Base-by-base conservation (phyloP, 768 basidiomycete species). In the Psilocybe cyanescens region DNA sequence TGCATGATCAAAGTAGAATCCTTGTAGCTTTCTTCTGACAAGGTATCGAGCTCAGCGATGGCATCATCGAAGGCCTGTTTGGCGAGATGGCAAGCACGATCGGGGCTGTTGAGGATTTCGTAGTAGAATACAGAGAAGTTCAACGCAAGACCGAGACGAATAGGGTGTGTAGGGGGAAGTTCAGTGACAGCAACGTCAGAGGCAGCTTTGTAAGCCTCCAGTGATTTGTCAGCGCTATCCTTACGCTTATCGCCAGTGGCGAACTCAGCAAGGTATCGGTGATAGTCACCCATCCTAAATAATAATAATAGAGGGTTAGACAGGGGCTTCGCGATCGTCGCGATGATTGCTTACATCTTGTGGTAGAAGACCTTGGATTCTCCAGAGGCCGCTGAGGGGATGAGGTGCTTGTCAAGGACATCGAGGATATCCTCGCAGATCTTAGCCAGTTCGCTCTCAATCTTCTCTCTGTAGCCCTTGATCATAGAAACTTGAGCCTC, bases 61-160 rank as follows among this genome's bases (percentile, higher is more conserved):
- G 97, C 97, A 76, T 98, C 96, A 66, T 98, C 96, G 78, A 99
- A 99, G 7, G 97, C 96, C 79, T 97, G 95, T 83, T 99, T 99
- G 76, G 96, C 96, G 68, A 98, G 91, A 74, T 96, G 94, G 83
- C 96, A 97, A 55, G 97, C 97, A 78, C 95, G 94, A 79, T 97
- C 96, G 68, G 97, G 95, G 78, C 91, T 92, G 88, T 97, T 97
- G 78, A 97, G 89, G 76, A 98, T 97, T 80, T 98, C 96, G 82
- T 97, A 97, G 87, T 98, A 98, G 86, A 99, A 98, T 53, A 99
- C 96, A 57, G 95, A 97, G 88, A 98, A 98, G 87, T 99, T 99
- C 73, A 99, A 86, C 49, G 96, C 96, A 58, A 99, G 92, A 78
- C 97, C 97, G 65, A 99, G 93, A 72, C 96, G 95, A 79, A 98